A percentile compares a stretch with the other conserved stretches of the same genome.
Conservation (phyloP, 352 stramenopile species). For the Phytophthora syringae region DNA sequence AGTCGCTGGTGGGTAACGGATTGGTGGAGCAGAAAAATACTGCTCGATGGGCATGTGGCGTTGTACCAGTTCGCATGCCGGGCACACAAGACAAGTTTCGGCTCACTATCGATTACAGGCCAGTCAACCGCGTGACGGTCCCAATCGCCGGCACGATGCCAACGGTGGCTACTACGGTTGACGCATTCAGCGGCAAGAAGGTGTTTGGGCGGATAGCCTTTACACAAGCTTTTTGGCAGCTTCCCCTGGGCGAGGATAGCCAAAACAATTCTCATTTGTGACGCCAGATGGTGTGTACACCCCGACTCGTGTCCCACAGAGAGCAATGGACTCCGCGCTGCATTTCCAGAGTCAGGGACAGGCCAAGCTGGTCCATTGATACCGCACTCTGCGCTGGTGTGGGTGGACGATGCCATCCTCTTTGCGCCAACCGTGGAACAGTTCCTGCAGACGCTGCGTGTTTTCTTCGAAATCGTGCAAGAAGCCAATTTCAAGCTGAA, state of each 20-base stretch:
- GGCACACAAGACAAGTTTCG: not conserved
- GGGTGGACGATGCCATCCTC: constrained; percentile 30
- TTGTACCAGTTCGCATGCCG: not conserved
- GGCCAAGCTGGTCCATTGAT: not conserved
- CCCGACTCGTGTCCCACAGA: not conserved
- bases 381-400: constrained; percentile 15
- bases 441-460: too few species aligned
- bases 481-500: too few species aligned
- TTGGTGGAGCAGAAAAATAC: not conserved
- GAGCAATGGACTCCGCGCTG: constrained; percentile 2
- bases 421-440: constrained; percentile 1
- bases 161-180: not conserved
- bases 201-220: constrained; percentile 15
- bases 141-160: not conserved
- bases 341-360: constrained; percentile 17
- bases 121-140: not conserved
- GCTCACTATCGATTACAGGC: not conserved
- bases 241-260: constrained; percentile 7
- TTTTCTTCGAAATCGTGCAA: too few species aligned
- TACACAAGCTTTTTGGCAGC: constrained; percentile 29
- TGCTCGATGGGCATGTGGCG: not conserved
- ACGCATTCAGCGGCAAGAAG: not conserved
- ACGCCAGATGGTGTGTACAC: constrained; percentile 22
- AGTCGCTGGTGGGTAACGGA: not conserved
- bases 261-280: constrained; percentile 24